These are phyloP conservation scores for Lichtheimia ornata DNA, from an alignment of 371 early-diverging fungal species.

Conservation along the genomic window DNA sequence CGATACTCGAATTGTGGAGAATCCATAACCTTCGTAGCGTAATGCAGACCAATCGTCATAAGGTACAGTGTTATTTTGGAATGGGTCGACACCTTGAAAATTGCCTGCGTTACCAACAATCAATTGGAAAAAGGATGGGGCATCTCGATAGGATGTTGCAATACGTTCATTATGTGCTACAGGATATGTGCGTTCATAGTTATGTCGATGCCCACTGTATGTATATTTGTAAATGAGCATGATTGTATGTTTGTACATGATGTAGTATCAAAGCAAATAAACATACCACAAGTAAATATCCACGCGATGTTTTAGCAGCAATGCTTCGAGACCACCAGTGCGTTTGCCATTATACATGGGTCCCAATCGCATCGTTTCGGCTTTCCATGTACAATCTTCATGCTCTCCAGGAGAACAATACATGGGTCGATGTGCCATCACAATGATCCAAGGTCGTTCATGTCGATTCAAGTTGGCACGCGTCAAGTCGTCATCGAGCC, in stretches of 20 bases:
- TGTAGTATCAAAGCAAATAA: not conserved
- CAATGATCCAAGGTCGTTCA: slow-evolving; percentile 29
- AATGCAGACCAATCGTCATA: slow-evolving; percentile 26
- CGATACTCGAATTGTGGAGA: slow-evolving; percentile 23
- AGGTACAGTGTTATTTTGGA: slow-evolving; percentile 1
- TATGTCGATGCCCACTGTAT: slow-evolving; percentile 35
- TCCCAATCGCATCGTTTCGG: slow-evolving; percentile 14
- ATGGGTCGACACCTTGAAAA: slow-evolving; percentile 22
- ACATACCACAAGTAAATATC: slow-evolving; percentile 22
- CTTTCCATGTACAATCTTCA: slow-evolving; percentile 12
- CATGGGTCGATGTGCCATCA: slow-evolving; percentile 26
- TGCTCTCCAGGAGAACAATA: slow-evolving; percentile 20
- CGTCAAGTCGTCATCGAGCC: slow-evolving; percentile 33
- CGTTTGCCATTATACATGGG: slow-evolving; percentile 1
- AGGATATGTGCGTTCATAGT: slow-evolving; percentile 36
- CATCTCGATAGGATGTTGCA: slow-evolving; percentile 20
- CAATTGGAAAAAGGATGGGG: slow-evolving; percentile 31
- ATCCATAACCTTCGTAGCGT: slow-evolving; percentile 34
- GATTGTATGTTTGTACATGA: not conserved
- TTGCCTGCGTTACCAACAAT: slow-evolving; percentile 34
- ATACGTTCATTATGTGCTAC: slow-evolving; percentile 15
- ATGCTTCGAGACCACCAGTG: slow-evolving; percentile 13
- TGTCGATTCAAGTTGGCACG: slow-evolving; percentile 13
- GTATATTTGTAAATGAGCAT: not conserved
- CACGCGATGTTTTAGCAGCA: slow-evolving; percentile 18